phyloP scores from a whole-genome alignment of 2,329 filamentous ascomycete genomes.

The Remersonia thermophila region DNA sequence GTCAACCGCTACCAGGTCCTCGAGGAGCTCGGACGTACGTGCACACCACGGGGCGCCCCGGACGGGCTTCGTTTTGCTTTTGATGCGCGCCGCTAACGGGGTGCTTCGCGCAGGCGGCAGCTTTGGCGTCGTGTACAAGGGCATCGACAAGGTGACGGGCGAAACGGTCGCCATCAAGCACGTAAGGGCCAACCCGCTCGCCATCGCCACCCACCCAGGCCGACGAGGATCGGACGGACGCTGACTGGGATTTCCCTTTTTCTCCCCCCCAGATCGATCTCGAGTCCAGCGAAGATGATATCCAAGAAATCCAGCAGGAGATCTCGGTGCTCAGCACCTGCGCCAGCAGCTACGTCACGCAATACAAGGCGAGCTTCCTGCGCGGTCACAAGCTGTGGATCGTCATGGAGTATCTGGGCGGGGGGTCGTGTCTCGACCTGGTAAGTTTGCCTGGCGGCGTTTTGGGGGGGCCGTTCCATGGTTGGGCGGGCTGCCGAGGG shows the following conservation, averaged over 20 bases:
- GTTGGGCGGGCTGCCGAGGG: too few species aligned
- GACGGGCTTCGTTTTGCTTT: too few species aligned
- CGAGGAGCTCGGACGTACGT: constrained; percentile 89
- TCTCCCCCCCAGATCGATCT: constrained; percentile 70
- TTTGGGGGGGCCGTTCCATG: too few species aligned
- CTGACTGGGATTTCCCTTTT: too few species aligned
- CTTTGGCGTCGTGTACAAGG: constrained; percentile 95
- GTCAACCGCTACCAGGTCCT: constrained; percentile 86
- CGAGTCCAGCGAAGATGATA: constrained; percentile 96
- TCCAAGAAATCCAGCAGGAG: constrained; percentile 95
- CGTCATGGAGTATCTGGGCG: constrained; percentile 95
- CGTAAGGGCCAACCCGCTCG: constrained; percentile 55
- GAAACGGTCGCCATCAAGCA: constrained; percentile 96
- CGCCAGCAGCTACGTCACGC: constrained; percentile 83
- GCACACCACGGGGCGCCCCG: constrained; percentile 3
- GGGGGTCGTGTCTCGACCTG: constrained; percentile 88
- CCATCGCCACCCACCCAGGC: too few species aligned
- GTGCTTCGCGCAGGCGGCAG: constrained; percentile 57
- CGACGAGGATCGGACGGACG: not conserved
- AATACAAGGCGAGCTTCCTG: constrained; percentile 95
- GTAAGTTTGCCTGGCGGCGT: constrained; percentile 34
- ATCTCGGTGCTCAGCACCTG: constrained; percentile 93
- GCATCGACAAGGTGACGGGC: constrained; percentile 78
- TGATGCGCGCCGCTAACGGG: too few species aligned
- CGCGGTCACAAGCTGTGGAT: constrained; percentile 97